Evolutionary conservation across 1,139 yeast genomes (phyloP).

Genomic region (Geotrichum macrosporum): DNA sequence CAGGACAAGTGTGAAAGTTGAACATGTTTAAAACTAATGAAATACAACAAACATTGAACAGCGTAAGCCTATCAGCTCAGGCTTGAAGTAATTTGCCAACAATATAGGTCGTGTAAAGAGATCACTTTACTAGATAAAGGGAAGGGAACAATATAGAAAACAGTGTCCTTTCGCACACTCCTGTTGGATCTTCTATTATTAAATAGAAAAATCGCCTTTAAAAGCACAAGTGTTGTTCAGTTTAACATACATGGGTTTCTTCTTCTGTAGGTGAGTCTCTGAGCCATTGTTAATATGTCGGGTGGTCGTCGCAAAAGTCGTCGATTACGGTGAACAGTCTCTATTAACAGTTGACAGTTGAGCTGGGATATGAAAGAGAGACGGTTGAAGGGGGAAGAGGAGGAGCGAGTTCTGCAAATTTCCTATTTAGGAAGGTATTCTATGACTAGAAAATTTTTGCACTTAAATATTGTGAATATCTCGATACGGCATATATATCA

Average conservation of each 20-base stretch:
- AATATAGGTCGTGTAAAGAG: not conserved
- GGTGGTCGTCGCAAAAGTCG: slow-evolving; percentile 10
- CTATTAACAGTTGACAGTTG: slow-evolving; percentile 16
- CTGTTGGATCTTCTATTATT: too few species aligned
- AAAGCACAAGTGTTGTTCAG: not conserved
- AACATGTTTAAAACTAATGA: too few species aligned
- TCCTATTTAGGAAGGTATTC: slow-evolving; percentile 5
- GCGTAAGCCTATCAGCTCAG: too few species aligned
- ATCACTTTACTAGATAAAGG: too few species aligned
- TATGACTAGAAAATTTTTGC: not conserved
- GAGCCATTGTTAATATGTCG: slow-evolving; percentile 21
- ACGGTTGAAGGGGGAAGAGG: slow-evolving; percentile 9
- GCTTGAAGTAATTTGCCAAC: too few species aligned
- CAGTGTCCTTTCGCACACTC: too few species aligned
- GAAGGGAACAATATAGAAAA: too few species aligned
- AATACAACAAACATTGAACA: too few species aligned
- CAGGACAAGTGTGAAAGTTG: not conserved
- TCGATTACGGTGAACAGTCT: slow-evolving; percentile 18
- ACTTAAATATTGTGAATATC: too few species aligned
- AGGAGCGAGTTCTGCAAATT: slow-evolving; percentile 8
- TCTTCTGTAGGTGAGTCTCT: slow-evolving; percentile 24
- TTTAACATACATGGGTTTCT: slow-evolving; percentile 23
- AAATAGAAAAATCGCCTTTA: too few species aligned
- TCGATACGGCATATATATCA: too few species aligned
- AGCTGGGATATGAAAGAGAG: not conserved